Base-by-base conservation (phyloP, 371 early-diverging fungal genomes). In the Umbelopsis sp. region DNA sequence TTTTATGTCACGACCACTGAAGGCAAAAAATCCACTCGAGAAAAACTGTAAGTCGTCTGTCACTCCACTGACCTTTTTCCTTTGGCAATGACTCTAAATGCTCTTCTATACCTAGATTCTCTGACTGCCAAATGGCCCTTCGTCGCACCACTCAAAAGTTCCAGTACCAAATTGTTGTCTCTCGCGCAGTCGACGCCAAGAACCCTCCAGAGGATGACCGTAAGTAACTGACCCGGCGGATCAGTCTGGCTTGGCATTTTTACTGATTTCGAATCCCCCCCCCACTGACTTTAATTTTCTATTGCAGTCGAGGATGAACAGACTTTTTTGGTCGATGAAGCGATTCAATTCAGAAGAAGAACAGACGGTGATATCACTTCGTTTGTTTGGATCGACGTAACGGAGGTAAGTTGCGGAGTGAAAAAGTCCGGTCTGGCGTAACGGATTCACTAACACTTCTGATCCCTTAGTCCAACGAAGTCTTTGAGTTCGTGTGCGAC, bases 121-220 rank as follows among this genome's bases (percentile, higher is more conserved):
- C 35, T 4, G 35, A 35, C 69, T 83, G 88, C 14, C 71, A 79
- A 65, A 85, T 87, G 3, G 77, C 86, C 14, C 81, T 94, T 46
- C 84, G 87, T 16, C 81, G 86, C 38, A 89, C 87, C 10, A 66
- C 81, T 18, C 68, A 71, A 63, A 72, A 84, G 38, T 86, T 77
- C 78, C 90, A 91, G 65, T 87, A 81, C 68, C 76, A 85, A 63
- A 80, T 95, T 14, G 84, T 92, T 8, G 81, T 89, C 16, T 83
- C 79, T 46, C 86, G 93, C 22, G 74, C 89, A 16, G 86, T 85
- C 68, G 92, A 92, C 8, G 93, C 94, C 63, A 94, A 91, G 57
- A 93, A 94, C 65, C 89, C 81, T 29, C 83, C 84, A 12, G 74
- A 85, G 8, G 83, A 73, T n/a, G 67, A 75, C 35, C 48, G n/a